Conservation (phyloP, 495 filamentous ascomycete species). For the Penicillium manginii region DNA sequence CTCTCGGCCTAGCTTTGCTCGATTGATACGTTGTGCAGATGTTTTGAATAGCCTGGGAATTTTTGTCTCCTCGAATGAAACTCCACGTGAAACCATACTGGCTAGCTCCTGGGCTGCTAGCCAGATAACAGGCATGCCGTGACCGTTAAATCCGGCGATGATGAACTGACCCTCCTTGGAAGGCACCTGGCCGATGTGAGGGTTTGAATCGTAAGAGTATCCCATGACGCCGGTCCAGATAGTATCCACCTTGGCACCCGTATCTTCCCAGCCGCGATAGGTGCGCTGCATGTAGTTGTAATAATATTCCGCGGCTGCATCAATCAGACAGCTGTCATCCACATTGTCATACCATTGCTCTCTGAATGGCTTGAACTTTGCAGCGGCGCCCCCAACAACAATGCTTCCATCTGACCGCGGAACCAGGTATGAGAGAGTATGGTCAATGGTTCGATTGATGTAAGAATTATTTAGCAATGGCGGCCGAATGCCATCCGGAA, state of each 20-base stretch:
- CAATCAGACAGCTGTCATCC: constrained; percentile 56
- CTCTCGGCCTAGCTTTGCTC: constrained; percentile 14
- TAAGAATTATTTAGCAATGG: constrained; percentile 42
- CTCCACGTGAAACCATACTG: constrained; percentile 42
- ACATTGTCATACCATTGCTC: constrained; percentile 59
- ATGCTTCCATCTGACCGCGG: constrained; percentile 69
- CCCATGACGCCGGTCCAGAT: constrained; percentile 57
- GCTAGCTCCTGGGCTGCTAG: constrained; percentile 46
- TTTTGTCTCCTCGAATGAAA: constrained; percentile 39
- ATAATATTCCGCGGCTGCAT: constrained; percentile 61
- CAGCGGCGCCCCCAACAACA: constrained; percentile 63
- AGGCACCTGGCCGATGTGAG: constrained; percentile 55
- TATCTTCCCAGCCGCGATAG: constrained; percentile 49
- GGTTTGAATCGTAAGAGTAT: constrained; percentile 46
- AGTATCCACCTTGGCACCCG: constrained; percentile 40
- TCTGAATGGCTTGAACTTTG: constrained; percentile 52
- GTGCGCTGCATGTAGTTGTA: constrained; percentile 56
- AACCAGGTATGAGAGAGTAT: constrained; percentile 61
- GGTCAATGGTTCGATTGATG: constrained; percentile 34
- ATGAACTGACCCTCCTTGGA: constrained; percentile 45
- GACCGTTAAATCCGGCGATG: constrained; percentile 57
- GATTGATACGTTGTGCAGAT: constrained; percentile 19
- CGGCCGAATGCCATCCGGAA: constrained; percentile 58
- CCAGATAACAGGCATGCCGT: constrained; percentile 57
- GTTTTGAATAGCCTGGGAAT: constrained; percentile 44